These are phyloP conservation scores for Microsporum ferrugineum DNA, from an alignment of 2,329 filamentous ascomycete species.

Conservation along the genomic window DNA sequence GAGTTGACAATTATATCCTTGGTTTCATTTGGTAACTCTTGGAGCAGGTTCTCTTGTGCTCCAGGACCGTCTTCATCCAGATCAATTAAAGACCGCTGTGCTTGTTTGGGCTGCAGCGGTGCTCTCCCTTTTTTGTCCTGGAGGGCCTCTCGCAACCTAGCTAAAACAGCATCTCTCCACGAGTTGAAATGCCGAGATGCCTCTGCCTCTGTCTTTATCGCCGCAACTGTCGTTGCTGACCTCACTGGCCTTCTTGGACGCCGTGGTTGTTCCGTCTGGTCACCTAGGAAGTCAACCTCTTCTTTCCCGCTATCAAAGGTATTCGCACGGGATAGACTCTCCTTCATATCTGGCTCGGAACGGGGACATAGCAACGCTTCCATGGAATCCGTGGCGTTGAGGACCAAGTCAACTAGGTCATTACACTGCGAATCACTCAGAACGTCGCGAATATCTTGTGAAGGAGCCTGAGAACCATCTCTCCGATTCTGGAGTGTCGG, in stretches of 20 bases:
- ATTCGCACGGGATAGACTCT: neutral
- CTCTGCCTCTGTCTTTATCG: constrained; percentile 49
- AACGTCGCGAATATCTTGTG: constrained; percentile 19
- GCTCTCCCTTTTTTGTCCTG: constrained; percentile 22
- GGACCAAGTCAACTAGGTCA: constrained; percentile 7
- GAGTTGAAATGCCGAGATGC: constrained; percentile 62
- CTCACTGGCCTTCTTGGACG: neutral
- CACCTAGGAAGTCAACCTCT: neutral
- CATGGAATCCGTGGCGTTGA: constrained; percentile 8
- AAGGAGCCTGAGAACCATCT: neutral
- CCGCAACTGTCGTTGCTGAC: constrained; percentile 16
- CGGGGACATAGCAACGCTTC: constrained; percentile 8
- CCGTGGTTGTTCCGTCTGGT: neutral
- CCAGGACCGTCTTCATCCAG: neutral
- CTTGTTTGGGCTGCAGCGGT: neutral
- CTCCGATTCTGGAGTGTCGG: neutral
- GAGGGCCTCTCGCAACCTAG: constrained; percentile 60
- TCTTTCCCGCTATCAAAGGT: neutral
- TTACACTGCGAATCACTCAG: constrained; percentile 6
- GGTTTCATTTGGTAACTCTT: constrained; percentile 29
- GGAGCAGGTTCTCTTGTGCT: constrained; percentile 29
- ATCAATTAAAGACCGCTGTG: neutral
- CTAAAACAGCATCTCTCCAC: constrained; percentile 62
- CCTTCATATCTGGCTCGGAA: constrained; percentile 3
- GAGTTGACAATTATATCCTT: constrained; percentile 59